Evolutionary conservation across 768 basidiomycete species (phyloP).

Genomic region (Crassisporium funariophilum): DNA sequence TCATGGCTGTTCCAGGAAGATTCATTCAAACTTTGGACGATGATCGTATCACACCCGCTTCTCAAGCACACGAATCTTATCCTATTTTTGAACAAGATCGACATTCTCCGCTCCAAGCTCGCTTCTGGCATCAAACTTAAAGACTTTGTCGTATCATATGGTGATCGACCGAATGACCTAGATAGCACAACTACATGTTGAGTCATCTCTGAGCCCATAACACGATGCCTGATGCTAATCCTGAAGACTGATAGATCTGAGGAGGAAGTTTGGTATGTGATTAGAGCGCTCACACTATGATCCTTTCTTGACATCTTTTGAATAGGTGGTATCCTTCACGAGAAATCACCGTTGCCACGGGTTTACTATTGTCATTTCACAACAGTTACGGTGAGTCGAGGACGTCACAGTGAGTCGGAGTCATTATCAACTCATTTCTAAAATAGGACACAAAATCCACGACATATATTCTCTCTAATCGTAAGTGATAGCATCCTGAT

Average conservation of each 20-base stretch:
- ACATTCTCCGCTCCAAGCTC: slow-evolving; percentile 70
- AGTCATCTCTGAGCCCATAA: too few species aligned
- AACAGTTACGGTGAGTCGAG: slow-evolving; percentile 56
- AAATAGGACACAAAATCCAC: slow-evolving; percentile 67
- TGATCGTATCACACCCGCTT: slow-evolving; percentile 70
- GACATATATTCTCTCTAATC: slow-evolving; percentile 48
- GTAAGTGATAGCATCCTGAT: slow-evolving; percentile 27
- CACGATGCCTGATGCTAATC: slow-evolving; percentile 8
- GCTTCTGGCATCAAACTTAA: slow-evolving; percentile 61
- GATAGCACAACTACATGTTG: slow-evolving; percentile 69
- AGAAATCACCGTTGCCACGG: slow-evolving; percentile 44
- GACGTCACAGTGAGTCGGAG: slow-evolving; percentile 3
- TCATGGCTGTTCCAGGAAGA: slow-evolving; percentile 60
- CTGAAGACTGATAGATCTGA: slow-evolving; percentile 33
- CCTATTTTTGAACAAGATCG: slow-evolving; percentile 82
- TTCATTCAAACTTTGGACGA: slow-evolving; percentile 74
- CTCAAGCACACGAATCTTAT: slow-evolving; percentile 73
- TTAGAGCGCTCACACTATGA: background rate
- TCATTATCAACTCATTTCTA: slow-evolving; percentile 13
- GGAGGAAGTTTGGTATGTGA: slow-evolving; percentile 47
- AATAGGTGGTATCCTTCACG: slow-evolving; percentile 43
- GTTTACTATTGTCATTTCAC: slow-evolving; percentile 70
- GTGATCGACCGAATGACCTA: slow-evolving; percentile 66
- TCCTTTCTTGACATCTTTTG: background rate
- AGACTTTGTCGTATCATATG: slow-evolving; percentile 74